These are phyloP conservation scores for Saitozyma podzolica DNA, from an alignment of 768 basidiomycete genomes.

Conservation along the genomic window DNA sequence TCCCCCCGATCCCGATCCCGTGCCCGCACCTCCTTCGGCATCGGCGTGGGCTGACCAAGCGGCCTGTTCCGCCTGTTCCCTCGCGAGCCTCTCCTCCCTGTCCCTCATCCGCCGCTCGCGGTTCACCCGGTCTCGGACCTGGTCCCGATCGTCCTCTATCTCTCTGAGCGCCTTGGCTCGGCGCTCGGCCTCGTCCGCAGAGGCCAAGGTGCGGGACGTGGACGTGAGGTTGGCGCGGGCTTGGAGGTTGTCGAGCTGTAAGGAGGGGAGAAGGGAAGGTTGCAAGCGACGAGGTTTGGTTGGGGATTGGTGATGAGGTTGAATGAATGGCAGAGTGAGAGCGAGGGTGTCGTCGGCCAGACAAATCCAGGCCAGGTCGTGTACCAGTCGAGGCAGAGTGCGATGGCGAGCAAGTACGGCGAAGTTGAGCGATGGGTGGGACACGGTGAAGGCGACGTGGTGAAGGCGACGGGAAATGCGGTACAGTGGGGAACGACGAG, in stretches of 20 bases:
- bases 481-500: not conserved
- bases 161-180: constrained; percentile 30
- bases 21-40: not conserved
- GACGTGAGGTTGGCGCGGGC: constrained; percentile 15
- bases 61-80: constrained; percentile 6
- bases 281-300: no score
- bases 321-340: not conserved
- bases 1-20: not conserved
- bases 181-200: constrained; percentile 30
- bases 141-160: constrained; percentile 39
- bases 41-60: not conserved
- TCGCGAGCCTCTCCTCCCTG: constrained; percentile 7
- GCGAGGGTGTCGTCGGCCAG: no score
- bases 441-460: no score
- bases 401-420: no score
- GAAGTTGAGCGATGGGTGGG: no score
- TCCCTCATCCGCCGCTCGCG: constrained; percentile 30
- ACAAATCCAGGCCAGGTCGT: no score
- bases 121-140: constrained; percentile 28
- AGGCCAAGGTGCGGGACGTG: constrained; percentile 10
- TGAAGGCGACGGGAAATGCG: not conserved
- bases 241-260: constrained; percentile 24
- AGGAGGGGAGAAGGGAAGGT: no score
- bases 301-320: not conserved
- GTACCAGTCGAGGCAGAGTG: no score